Evolutionary conservation across 1,139 yeast species (phyloP), one percentile per base, ranked within the genome.

Genomic region (Scheffersomyces quercinus): DNA sequence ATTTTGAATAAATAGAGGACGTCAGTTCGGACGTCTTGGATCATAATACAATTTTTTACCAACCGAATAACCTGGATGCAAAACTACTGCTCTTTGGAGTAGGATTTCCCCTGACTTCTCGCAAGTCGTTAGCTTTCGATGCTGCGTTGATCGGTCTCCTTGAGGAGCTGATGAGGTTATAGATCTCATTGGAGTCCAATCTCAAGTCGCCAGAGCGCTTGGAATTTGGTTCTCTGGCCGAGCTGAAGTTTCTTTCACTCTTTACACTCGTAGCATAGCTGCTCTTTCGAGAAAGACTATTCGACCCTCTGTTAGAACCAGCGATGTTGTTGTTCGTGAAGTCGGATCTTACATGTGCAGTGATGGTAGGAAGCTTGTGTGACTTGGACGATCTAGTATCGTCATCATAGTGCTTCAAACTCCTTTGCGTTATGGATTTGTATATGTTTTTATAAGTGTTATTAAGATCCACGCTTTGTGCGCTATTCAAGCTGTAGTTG

Each of bases 391-490:
- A 33, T 36, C 30, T 5, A 36, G 41, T 32, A 35, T 40, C 52
- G 9, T 58, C 60, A 9, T 53, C 37, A 35, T 46, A 47, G 38
- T 48, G 60, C 13, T 58, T 40, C 28, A 65, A 46, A 45, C 65
- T 66, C 34, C 72, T 53, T 50, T 62, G 71, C n/a, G 75, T 64
- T 12, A 71, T 62, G 6, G 73, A 68, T 42, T 64, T 57, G 49
- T 70, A 71, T 36, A 71, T 70, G 38, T 66, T 66, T 28, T 56
- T 58, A 45, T 67, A 68, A 9, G 73, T 62, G 28, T 52, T 54
- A 43, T 60, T 64, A 43, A 67, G 54, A 38, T 65, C 68, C 6
- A 35, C 31, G 13, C 47, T 39, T 10, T 44, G 42, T 14, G 43
- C 43, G 35, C 44, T 43, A 30, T 49, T 47, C 46, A 68, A 56